Evolutionary conservation across 192 early-diverging fungal species (phyloP), one percentile per base, ranked within the genome.

Genomic region (Podila minutissima): DNA sequence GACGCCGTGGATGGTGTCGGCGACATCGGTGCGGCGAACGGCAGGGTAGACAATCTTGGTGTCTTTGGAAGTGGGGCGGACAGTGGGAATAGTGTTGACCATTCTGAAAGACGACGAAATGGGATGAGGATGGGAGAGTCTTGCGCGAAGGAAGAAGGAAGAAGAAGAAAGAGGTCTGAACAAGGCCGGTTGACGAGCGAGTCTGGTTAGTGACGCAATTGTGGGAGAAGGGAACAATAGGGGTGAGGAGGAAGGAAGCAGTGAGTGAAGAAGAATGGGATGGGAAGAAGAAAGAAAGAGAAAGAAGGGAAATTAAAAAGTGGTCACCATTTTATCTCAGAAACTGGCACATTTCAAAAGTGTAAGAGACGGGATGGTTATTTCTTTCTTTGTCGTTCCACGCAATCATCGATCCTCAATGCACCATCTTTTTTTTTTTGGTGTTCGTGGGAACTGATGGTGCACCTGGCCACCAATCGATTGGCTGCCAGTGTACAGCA

Each of bases 21-120:
- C 62, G 19, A 88, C 88, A 82, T 90, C 89, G 3, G 63, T 33
- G 13, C 89, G 77, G 35, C 85, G 83, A 48, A 86, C 85, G 19
- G 66, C 51, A 10, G 91, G 89, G 63, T 89, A 92, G 59, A 59
- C 59, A 48, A 66, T 66, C 50, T 71, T 64, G 50, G 69, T 69
- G 41, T 77, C 75, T 49, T 50, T 4, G 28, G 75, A 77, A 17
- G 68, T 70, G 59, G n/a, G 32, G 35, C 22, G 67, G 35, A 51
- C 48, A n/a, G 4, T 46, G 37, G 59, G 59, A 61, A 7, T 20
- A 26, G 68, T 50, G 55, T 38, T 60, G 58, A 74, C 64, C 72
- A 74, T 74, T 50, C 55, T 66, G 37, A 26, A 55, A 26, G 53
- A 7, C 24, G 53, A 55, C 1, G 20, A 2, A 46, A 7, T 3